Conservation (phyloP, 306 rosid genomes). For the Lupinus albus region DNA sequence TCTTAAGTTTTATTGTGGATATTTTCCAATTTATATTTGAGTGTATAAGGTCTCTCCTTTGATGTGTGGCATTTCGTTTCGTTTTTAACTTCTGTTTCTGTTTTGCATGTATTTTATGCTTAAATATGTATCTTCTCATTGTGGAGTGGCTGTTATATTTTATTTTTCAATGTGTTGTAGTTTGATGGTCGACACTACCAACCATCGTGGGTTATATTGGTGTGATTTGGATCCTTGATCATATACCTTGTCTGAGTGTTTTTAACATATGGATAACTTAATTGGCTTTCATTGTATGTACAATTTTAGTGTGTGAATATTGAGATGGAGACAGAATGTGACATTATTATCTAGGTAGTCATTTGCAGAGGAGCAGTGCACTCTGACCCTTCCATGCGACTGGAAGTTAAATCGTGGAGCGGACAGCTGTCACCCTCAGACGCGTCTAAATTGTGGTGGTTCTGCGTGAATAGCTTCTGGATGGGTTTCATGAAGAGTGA, state of each 20-base stretch:
- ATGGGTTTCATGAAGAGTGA: too few species aligned
- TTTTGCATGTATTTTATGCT: neutral
- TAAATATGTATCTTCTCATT: neutral
- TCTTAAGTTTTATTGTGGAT: conserved; percentile 10
- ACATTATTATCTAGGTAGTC: too few species aligned
- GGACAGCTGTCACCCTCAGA: too few species aligned
- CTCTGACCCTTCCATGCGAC: too few species aligned
- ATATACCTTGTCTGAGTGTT: neutral
- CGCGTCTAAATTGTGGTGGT: too few species aligned
- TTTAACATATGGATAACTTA: neutral
- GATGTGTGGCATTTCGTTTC: neutral
- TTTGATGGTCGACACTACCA: neutral
- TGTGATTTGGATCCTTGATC: neutral
- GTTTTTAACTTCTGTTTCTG: neutral
- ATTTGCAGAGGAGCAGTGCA: too few species aligned
- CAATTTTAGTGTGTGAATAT: neutral
- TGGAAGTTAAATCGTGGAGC: too few species aligned
- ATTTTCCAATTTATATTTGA: neutral
- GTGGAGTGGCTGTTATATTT: neutral
- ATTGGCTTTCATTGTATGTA: conserved; percentile 1
- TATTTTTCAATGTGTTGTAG: conserved; percentile 18
- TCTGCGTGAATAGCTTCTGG: too few species aligned
- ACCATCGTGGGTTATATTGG: neutral
- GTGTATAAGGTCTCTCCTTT: neutral
- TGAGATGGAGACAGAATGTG: neutral